Conservation (phyloP, 306 rosid genomes). For the Trifolium dubium region DNA sequence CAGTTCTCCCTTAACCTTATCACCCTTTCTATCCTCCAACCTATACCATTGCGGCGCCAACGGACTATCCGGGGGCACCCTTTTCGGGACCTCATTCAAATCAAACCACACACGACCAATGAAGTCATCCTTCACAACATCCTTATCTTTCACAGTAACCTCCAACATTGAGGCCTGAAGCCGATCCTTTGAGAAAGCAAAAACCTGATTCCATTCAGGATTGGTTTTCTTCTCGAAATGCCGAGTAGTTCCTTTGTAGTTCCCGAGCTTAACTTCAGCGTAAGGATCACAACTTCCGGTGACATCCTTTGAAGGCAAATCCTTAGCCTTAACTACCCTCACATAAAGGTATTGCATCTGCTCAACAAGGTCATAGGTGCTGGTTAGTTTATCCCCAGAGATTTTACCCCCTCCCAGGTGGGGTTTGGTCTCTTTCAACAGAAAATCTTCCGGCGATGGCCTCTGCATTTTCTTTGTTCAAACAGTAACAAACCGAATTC, state of each 20-base stretch:
- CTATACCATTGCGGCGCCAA: constrained; percentile 97
- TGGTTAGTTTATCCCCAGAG: constrained; percentile 83
- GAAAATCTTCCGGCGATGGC: constrained; percentile 86
- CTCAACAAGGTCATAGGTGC: constrained; percentile 97
- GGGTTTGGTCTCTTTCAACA: constrained; percentile 94
- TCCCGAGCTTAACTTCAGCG: constrained; percentile 86
- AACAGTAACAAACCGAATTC: constrained; percentile 32
- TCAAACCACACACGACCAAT: constrained; percentile 78
- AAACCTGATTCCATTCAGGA: constrained; percentile 96
- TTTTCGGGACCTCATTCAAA: constrained; percentile 81
- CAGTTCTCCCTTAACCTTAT: constrained; percentile 80
- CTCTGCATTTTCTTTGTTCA: constrained; percentile 78
- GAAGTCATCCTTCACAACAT: constrained; percentile 87
- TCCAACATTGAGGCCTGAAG: constrained; percentile 83
- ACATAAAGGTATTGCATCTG: constrained; percentile 99
- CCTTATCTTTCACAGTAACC: constrained; percentile 91
- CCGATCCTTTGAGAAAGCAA: constrained; percentile 91
- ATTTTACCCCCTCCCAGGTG: constrained; percentile 90
- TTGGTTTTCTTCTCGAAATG: constrained; percentile 90
- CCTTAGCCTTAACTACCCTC: constrained; percentile 88
- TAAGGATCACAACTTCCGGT: constrained; percentile 95
- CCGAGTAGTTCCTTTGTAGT: constrained; percentile 89
- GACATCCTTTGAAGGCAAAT: constrained; percentile 80
- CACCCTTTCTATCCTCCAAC: constrained; percentile 71
- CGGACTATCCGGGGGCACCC: constrained; percentile 97